Evolutionary conservation across 1,284 basidiomycete genomes (phyloP).

Genomic region (Phylloboletellus chloephorus): DNA sequence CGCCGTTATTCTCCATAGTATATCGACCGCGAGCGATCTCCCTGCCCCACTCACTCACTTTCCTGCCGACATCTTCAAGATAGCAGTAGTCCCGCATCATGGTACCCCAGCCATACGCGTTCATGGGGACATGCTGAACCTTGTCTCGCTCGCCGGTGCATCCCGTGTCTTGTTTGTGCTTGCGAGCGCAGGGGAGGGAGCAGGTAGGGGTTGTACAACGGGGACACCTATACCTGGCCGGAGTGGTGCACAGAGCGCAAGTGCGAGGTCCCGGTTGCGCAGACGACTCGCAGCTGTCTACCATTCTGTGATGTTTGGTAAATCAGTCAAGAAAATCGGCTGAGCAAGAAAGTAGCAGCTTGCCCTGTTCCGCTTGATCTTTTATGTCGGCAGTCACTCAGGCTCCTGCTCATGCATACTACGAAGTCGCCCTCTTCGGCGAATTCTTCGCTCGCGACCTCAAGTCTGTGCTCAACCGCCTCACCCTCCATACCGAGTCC

Average conservation of each 20-base stretch:
- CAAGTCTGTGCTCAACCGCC: conserved; percentile 65
- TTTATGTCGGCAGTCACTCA: conserved; percentile 26
- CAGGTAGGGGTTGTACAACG: conserved; percentile 68
- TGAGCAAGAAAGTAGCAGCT: no score
- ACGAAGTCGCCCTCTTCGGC: conserved; percentile 74
- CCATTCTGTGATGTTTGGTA: conserved; percentile 9
- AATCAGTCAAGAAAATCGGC: background rate
- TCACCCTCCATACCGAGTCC: conserved; percentile 71
- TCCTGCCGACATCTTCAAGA: conserved; percentile 74
- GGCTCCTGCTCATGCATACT: conserved; percentile 50
- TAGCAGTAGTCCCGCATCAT: conserved; percentile 85
- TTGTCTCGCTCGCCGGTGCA: conserved; percentile 76
- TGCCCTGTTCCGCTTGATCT: conserved; percentile 2
- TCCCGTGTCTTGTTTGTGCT: conserved; percentile 60
- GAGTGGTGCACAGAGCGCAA: conserved; percentile 44
- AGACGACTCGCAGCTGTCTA: conserved; percentile 2
- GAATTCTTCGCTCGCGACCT: conserved; percentile 63
- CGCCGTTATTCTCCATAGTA: conserved; percentile 16
- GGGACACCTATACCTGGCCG: conserved; percentile 73
- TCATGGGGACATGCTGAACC: conserved; percentile 71
- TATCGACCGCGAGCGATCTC: conserved; percentile 58
- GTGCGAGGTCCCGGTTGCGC: conserved; percentile 1
- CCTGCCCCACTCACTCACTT: conserved; percentile 64
- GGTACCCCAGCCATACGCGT: conserved; percentile 71
- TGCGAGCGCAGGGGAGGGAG: conserved; percentile 64